Percentiles rank a stretch among this genome's conserved stretches.
These are phyloP conservation scores for Diaporthe citri DNA, from an alignment of 2,329 filamentous ascomycete species.

Conservation along the genomic window DNA sequence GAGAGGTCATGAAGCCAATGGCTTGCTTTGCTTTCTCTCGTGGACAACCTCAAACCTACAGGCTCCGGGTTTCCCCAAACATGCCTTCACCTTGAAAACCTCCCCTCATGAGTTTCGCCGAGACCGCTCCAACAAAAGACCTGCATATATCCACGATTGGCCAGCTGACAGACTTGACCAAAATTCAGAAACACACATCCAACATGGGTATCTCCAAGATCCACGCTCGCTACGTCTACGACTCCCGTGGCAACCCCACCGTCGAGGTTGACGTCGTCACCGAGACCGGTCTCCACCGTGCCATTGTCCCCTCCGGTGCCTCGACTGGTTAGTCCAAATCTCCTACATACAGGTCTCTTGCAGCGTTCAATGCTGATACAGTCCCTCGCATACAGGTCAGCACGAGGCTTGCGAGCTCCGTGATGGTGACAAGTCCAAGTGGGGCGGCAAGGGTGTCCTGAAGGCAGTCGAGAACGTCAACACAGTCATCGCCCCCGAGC, in stretches of 20 bases:
- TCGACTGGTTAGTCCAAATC: constrained; percentile 80
- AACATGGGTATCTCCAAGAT: constrained; percentile 93
- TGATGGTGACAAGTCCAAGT: constrained; percentile 89
- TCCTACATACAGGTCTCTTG: constrained; percentile 34
- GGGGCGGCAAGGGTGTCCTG: constrained; percentile 88
- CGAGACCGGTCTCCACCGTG: constrained; percentile 95
- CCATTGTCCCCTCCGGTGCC: constrained; percentile 96
- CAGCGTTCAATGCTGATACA: constrained; percentile 39
- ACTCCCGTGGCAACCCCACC: constrained; percentile 98
- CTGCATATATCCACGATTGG: neutral
- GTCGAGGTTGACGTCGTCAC: constrained; percentile 98
- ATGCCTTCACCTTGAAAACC: neutral
- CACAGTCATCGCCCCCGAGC: constrained; percentile 80
- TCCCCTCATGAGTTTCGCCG: neutral
- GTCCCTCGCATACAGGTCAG: constrained; percentile 69
- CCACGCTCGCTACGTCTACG: constrained; percentile 95
- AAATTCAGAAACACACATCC: constrained; percentile 43
- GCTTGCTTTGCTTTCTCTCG: constrained; percentile 6
- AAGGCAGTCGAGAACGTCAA: constrained; percentile 92
- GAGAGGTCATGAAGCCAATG: neutral
- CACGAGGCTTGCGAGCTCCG: constrained; percentile 93
- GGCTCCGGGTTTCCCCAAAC: constrained; percentile 8
- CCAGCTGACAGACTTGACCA: constrained; percentile 20
- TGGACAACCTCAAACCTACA: constrained; percentile 1
- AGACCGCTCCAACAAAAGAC: neutral